Evolutionary conservation across 257 asterid species (phyloP), one percentile per base, ranked within the genome.

Genomic region (Jaltomata sinuosa): DNA sequence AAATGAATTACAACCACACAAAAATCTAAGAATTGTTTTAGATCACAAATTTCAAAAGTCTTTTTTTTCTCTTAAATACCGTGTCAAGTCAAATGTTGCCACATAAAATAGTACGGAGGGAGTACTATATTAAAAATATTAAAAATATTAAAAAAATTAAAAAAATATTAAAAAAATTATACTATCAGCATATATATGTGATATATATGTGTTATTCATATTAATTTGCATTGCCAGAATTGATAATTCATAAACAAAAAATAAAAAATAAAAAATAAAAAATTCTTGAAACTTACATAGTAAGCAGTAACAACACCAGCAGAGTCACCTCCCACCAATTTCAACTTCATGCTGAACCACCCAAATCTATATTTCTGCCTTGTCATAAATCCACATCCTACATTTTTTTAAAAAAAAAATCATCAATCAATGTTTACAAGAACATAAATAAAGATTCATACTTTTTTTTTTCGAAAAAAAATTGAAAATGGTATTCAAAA

Each of bases 271-370:
- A 25, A 22, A 61, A 25, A 16, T 50, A 0, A 4, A 38, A 14
- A 8, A 7, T 6, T 65, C 15, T 0, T 76, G 61, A 19, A 82
- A 84, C 95, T 92, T 87, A 96, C 99, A 50, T 94, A 96, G 85
- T 91, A 96, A 71, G 99, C 99, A 12, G 99, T 96, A 14, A 96
- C 99, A 16, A 96, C 98, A 72, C 99, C 99, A 47, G 99, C 99
- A 40, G 99, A 93, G 88, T 96, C 98, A 15, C 98, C 98, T 14
- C 94, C 97, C 10, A 91, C 98, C 47, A 96, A 89, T 78, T 91
- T 92, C 21, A 96, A 91, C 81, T 92, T 96, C 99, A 96, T 96
- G 89, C 99, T 96, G n/a, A 96, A 96, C 99, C 99, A 96, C 34
- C 99, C 99, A 91, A 93, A 96, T 89, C 99, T 90, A 88, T 94